Evolutionary conservation across 1,139 yeast species (phyloP), one percentile per base, ranked within the genome.

Genomic region (Taiozyma sp.): DNA sequence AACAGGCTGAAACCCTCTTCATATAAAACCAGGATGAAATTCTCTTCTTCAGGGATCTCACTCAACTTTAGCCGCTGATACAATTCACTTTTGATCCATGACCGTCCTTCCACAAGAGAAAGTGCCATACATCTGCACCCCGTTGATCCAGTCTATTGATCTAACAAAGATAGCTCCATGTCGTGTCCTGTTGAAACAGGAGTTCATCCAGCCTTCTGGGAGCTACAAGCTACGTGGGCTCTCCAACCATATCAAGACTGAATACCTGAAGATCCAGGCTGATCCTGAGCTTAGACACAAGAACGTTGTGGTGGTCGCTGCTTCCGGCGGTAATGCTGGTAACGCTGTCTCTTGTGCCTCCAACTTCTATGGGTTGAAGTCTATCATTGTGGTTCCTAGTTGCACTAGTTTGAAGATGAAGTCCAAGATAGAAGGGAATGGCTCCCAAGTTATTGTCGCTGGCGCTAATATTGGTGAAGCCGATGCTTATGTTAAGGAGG

Each of bases 241-340:
- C 41, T 84, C 88, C 4, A 62, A 75, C 55, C 69, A 78, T 47
- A 74, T 80, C 28, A 53, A 49, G 16, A 57, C 60, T 16, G 53
- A 61, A 19, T 52, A 59, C 16, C 55, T 45, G 55, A 51, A 54
- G 8, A 47, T 52, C 10, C 57, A 51, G 42, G 16, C 30, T 6
- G 10, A 38, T 2, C 19, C 29, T 0, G 40, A 46, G 3, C n/a
- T 36, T 28, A 40, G 19, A 6, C 42, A 34, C 49, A 63, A 45
- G 65, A 62, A 65, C 39, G 73, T 79, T 38, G 78, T 76, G 32
- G 81, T 84, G 5, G 80, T 75, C 63, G 76, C 86, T 8, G 81
- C 87, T 34, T 82, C 88, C 16, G 93, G 92, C 13, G 93, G 93
- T 0, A 86, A 86, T 63, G 93, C 93, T 0, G 93, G 93, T 0